A percentile compares a stretch with the other conserved stretches of the same genome.
These are phyloP conservation scores for Pyricularia sp. DNA, from an alignment of 2,329 filamentous ascomycete species.

Conservation along the genomic window DNA sequence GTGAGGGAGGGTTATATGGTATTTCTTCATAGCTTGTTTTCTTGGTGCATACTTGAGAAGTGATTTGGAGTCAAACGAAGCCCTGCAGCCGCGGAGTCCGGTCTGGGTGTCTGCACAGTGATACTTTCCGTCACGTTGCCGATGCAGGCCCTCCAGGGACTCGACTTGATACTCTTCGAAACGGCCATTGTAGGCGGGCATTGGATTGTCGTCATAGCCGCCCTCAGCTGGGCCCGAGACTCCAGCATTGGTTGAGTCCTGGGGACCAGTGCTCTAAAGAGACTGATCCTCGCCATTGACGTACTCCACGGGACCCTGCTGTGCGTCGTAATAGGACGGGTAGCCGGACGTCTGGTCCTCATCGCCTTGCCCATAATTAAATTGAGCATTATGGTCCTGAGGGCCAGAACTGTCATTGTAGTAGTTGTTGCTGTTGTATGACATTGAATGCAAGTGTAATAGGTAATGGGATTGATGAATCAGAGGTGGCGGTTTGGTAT, in stretches of 20 bases:
- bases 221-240: neutral
- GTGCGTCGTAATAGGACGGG: neutral
- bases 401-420: neutral
- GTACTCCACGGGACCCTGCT: neutral
- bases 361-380: neutral
- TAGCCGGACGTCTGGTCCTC: neutral
- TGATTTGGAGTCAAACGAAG: neutral
- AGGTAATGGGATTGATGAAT: neutral
- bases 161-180: neutral
- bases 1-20: neutral
- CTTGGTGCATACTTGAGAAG: neutral
- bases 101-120: neutral
- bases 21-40: neutral
- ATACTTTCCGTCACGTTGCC: neutral
- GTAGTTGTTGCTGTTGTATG: neutral
- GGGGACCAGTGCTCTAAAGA: neutral
- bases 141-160: neutral
- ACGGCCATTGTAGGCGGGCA: neutral
- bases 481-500: neutral
- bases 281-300: neutral
- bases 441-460: neutral
- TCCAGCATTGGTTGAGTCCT: neutral
- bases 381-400: neutral
- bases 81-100: neutral
- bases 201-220: neutral